These are phyloP conservation scores for Dactylellina cionopaga DNA, from an alignment of 2,329 filamentous ascomycete genomes.

Conservation along the genomic window DNA sequence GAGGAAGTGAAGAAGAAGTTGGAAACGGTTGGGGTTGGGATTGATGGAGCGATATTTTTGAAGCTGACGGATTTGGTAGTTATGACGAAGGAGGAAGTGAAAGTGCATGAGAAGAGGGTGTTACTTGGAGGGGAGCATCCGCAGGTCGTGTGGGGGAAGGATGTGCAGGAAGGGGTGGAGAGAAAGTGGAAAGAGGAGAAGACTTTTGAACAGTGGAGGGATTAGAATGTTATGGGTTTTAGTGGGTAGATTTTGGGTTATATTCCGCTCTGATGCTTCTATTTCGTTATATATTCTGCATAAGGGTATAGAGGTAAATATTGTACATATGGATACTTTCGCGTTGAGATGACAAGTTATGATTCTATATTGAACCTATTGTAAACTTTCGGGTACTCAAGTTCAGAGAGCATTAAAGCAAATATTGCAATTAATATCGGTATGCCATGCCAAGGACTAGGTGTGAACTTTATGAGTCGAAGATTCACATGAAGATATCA, in stretches of 20 bases:
- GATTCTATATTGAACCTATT: too few species aligned
- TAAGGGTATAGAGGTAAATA: too few species aligned
- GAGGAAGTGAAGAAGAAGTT: conserved; percentile 79
- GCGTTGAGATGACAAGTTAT: too few species aligned
- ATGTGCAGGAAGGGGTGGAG: conserved; percentile 74
- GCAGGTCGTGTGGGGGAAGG: conserved; percentile 78
- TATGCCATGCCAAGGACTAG: too few species aligned
- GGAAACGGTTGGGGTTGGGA: conserved; percentile 71
- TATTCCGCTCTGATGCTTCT: not conserved
- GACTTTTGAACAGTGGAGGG: conserved; percentile 38
- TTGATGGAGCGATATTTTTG: conserved; percentile 35
- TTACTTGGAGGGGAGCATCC: conserved; percentile 73
- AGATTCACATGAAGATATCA: too few species aligned
- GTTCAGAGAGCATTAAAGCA: too few species aligned
- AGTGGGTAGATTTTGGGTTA: too few species aligned
- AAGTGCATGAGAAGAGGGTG: conserved; percentile 80
- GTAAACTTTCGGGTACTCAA: too few species aligned
- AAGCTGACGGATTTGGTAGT: conserved; percentile 73
- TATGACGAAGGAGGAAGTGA: conserved; percentile 92
- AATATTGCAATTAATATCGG: too few species aligned
- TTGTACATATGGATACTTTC: too few species aligned
- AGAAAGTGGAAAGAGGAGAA: conserved; percentile 74
- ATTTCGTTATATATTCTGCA: too few species aligned
- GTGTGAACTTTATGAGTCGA: too few species aligned
- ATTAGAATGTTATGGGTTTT: conserved; percentile 11